Evolutionary conservation across 129 eudicot species (phyloP), one percentile per base, ranked within the genome.

Genomic region (Artemisia annua): DNA sequence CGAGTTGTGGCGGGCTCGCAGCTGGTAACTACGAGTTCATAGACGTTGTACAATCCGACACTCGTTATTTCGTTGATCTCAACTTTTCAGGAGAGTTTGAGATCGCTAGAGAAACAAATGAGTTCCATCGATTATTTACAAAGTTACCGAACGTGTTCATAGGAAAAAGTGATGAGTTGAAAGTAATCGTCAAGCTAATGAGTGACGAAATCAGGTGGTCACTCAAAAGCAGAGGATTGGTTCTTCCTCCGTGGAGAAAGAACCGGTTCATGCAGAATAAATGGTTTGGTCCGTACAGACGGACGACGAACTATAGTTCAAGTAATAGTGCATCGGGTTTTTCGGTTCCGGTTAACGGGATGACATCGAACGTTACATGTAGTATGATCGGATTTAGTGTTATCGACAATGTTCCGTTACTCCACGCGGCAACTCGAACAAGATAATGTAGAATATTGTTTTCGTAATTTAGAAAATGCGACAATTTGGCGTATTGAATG

Each of bases 191-290:
- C 77, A 84, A 78, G 48, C 19, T 84, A 11, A 72, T 84, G 75
- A 75, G 93, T 56, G 91, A 84, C 12, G 96, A 76, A 59, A 83
- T 83, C 22, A 82, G 67, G 55, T 66, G 84, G 28, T 93, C 96
- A 70, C 9, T 93, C 67, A 93, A 81, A 74, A 82, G 79, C 71
- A 70, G 83, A 48, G 96, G 82, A 13, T 71, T 93, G 7, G 70
- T 67, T 61, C 78, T 93, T 12, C 89, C 98, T 63, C 98, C 98
- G 44, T 93, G 98, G 98, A 79, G 98, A 26, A 93, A 87, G 71
- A 87, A 89, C 80, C 84, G 92, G 11, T 93, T 80, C 81, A 85
- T 93, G 92, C 98, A 87, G 84, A 82, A 80, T 63, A 93, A 93
- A 73, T 93, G 96, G 96, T 82, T 93, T 20, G 97, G 90, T 2